These are phyloP conservation scores for Plantago coronopus DNA, from an alignment of 305 asterid genomes.

Conservation along the genomic window DNA sequence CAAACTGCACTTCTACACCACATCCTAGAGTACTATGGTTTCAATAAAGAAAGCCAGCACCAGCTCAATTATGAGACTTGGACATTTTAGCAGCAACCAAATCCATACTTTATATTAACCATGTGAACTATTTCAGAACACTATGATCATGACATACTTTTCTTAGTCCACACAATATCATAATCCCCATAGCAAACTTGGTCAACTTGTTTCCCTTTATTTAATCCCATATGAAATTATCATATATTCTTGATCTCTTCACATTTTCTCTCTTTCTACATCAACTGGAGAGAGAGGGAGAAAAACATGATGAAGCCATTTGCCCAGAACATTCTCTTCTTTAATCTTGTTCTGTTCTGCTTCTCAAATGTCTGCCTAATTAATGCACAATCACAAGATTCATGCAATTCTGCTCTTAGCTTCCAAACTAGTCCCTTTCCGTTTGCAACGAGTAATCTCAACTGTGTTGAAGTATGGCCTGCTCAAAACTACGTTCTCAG, in stretches of 20 bases:
- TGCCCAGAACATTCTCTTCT: slow-evolving; percentile 18
- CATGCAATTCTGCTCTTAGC: slow-evolving; percentile 48
- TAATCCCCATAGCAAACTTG: slow-evolving; percentile 5
- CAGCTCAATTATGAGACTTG: slow-evolving; percentile 3
- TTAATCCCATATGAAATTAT: slow-evolving; percentile 20
- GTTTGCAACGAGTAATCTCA: slow-evolving; percentile 52
- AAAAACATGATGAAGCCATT: slow-evolving; percentile 24
- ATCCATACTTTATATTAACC: neutral
- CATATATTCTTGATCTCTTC: slow-evolving; percentile 12
- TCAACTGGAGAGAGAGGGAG: slow-evolving; percentile 1
- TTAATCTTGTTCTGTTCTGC: slow-evolving; percentile 20
- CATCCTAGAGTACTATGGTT: neutral
- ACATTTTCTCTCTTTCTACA: neutral
- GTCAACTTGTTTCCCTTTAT: slow-evolving; percentile 33
- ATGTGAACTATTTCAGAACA: no score
- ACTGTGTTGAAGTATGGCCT: slow-evolving; percentile 56
- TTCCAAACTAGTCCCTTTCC: slow-evolving; percentile 29
- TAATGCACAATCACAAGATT: slow-evolving; percentile 49
- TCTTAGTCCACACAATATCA: slow-evolving; percentile 17
- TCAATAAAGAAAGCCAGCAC: neutral
- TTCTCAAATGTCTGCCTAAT: slow-evolving; percentile 19
- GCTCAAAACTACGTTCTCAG: slow-evolving; percentile 60
- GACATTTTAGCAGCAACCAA: neutral
- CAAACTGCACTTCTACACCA: neutral
- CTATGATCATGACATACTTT: slow-evolving; percentile 4